These are phyloP conservation scores for Aspergillus fumigatus DNA, from an alignment of 2,329 filamentous ascomycete species.

Conservation along the genomic window DNA sequence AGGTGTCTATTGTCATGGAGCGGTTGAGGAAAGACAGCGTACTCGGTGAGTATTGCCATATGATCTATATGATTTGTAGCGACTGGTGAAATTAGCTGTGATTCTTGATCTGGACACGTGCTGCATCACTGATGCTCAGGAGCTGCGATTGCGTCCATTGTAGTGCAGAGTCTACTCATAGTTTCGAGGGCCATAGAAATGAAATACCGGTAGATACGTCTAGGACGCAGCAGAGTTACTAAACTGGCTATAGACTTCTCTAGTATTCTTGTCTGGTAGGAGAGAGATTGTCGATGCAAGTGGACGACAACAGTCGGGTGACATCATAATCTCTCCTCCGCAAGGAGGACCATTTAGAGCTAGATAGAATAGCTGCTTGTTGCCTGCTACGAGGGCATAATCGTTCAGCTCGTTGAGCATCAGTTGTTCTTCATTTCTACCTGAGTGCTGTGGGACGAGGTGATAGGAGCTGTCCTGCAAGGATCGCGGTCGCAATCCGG, in stretches of 20 bases:
- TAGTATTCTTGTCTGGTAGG: too few relatives aligned
- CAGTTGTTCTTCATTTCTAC: neutral
- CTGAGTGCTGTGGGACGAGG: neutral
- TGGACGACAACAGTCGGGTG: conserved; percentile 12
- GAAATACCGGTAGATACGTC: neutral
- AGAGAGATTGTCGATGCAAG: neutral
- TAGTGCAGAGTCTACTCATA: too few relatives aligned
- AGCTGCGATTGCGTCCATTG: too few relatives aligned
- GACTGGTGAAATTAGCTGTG: too few relatives aligned
- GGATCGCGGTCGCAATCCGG: neutral
- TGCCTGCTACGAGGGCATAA: neutral
- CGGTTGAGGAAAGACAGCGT: too few relatives aligned
- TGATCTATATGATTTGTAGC: neutral
- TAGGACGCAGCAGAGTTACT: neutral
- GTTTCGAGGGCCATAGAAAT: too few relatives aligned
- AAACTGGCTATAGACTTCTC: neutral
- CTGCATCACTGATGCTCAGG: too few relatives aligned
- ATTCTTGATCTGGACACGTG: too few relatives aligned
- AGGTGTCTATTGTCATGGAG: neutral
- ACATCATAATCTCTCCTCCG: conserved; percentile 19
- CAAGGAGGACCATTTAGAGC: neutral
- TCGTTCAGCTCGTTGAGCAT: neutral
- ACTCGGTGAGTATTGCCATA: neutral
- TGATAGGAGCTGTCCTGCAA: neutral
- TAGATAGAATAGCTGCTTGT: neutral